phyloP scores from a whole-genome alignment of 169 alveolate genomes.

The Babesia ovata region DNA sequence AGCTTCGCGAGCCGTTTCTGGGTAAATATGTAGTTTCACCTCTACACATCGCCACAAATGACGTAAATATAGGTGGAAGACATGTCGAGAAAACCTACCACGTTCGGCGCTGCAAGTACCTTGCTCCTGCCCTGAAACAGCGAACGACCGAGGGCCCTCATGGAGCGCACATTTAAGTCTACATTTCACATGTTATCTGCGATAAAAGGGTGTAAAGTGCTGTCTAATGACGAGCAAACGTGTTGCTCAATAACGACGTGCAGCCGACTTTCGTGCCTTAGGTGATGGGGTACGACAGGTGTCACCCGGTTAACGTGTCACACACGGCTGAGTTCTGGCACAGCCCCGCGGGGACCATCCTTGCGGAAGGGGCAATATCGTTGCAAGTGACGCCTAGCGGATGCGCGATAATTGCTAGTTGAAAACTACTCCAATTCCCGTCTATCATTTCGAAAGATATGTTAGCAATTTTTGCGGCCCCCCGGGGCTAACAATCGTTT shows the following conservation, averaged over 20 bases:
- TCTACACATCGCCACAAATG: not conserved
- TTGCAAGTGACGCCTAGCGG: constrained; percentile 99
- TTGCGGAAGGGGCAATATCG: constrained; percentile 99
- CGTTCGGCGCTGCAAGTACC: constrained; percentile 43
- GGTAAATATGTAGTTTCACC: not conserved
- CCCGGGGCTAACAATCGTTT: constrained; percentile 66
- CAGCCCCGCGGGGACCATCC: constrained; percentile 70
- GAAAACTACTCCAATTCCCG: constrained; percentile 98
- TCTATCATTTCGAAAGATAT: constrained; percentile 88
- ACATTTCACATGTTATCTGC: not conserved
- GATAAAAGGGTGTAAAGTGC: not conserved
- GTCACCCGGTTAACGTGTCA: constrained; percentile 26
- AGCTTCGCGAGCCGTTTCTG: constrained; percentile 67
- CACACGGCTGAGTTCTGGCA: not conserved
- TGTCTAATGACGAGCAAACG: not conserved
- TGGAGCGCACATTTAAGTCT: not conserved
- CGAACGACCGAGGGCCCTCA: constrained; percentile 37
- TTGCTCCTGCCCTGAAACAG: constrained; percentile 34
- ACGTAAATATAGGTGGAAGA: not conserved
- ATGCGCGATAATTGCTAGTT: constrained; percentile 99
- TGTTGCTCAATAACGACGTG: no score
- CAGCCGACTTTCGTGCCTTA: not conserved
- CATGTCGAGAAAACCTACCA: constrained; percentile 19
- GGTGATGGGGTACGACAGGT: not conserved
- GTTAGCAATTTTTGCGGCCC: constrained; percentile 95